Evolutionary conservation across 176 grass and related monocot species (phyloP).

Genomic region (Aegilops tauschii): DNA sequence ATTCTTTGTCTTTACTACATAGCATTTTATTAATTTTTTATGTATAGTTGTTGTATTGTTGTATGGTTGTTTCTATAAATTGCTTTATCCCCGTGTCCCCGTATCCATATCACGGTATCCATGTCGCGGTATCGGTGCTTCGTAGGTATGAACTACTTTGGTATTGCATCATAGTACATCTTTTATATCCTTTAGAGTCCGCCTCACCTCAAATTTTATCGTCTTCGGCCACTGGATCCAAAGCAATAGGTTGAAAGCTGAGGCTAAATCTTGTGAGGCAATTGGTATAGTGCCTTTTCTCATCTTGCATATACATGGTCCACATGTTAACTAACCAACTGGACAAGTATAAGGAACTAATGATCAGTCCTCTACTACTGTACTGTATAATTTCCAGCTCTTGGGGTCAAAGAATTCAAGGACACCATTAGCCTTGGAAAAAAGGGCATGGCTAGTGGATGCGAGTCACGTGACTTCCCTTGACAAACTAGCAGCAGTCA

Average conservation of each 20-base stretch:
- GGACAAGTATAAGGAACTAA: not conserved
- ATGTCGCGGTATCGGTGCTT: too few species aligned
- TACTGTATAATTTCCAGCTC: not conserved
- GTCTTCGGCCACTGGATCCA: too few species aligned
- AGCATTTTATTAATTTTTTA: too few species aligned
- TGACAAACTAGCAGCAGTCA: constrained; percentile 15
- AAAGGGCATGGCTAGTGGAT: not conserved
- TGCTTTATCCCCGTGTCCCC: too few species aligned
- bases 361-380: not conserved
- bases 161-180: too few species aligned
- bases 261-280: not conserved
- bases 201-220: too few species aligned
- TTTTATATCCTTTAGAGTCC: too few species aligned
- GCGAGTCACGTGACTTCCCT: not conserved
- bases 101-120: too few species aligned
- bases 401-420: not conserved
- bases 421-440: not conserved
- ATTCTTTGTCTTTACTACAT: too few species aligned
- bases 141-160: too few species aligned
- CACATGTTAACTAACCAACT: not conserved
- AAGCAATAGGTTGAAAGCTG: not conserved
- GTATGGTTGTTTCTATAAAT: too few species aligned
- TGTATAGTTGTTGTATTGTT: too few species aligned
- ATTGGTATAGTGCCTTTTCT: not conserved
- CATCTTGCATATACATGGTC: not conserved